Conservation (phyloP, 768 basidiomycete genomes). For the Roridomyces roridus region DNA sequence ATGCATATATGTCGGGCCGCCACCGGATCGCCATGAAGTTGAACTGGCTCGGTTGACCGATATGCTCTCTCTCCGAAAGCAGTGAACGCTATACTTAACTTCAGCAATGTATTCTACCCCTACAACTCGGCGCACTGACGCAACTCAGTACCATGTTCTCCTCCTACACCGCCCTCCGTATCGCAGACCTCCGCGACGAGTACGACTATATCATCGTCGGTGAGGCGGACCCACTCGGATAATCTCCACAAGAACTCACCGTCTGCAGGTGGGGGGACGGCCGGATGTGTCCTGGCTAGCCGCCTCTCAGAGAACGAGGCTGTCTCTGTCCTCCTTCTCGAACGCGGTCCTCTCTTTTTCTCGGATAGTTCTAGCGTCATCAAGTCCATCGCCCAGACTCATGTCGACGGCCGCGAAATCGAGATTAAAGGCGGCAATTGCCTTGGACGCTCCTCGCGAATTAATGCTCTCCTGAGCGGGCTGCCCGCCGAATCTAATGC, state of each 20-base stretch:
- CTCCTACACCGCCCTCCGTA: neutral
- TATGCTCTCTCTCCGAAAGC: too few species aligned
- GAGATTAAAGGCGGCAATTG: constrained; percentile 1
- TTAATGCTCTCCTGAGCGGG: constrained; percentile 4
- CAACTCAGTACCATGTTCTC: too few species aligned
- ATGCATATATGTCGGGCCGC: too few species aligned
- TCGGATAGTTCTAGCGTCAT: constrained; percentile 1
- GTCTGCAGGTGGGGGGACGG: neutral
- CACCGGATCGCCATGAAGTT: too few species aligned
- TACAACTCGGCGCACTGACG: too few species aligned
- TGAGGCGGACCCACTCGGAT: neutral
- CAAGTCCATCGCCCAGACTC: neutral
- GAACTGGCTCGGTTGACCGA: too few species aligned
- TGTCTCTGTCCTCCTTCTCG: constrained; percentile 1
- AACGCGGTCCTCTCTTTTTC: constrained; percentile 7
- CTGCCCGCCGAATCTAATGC: constrained; percentile 3
- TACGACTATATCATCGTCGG: constrained; percentile 2
- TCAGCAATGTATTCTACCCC: too few species aligned
- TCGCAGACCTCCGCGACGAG: neutral
- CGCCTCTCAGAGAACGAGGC: constrained; percentile 1
- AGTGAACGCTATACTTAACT: too few species aligned
- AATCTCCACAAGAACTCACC: neutral
- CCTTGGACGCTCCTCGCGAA: constrained; percentile 4
- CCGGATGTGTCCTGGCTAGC: constrained; percentile 2
- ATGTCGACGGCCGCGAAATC: constrained; percentile 1